These are phyloP conservation scores for Ganoderma meredithae DNA, from an alignment of 1,284 basidiomycete genomes.

Conservation along the genomic window DNA sequence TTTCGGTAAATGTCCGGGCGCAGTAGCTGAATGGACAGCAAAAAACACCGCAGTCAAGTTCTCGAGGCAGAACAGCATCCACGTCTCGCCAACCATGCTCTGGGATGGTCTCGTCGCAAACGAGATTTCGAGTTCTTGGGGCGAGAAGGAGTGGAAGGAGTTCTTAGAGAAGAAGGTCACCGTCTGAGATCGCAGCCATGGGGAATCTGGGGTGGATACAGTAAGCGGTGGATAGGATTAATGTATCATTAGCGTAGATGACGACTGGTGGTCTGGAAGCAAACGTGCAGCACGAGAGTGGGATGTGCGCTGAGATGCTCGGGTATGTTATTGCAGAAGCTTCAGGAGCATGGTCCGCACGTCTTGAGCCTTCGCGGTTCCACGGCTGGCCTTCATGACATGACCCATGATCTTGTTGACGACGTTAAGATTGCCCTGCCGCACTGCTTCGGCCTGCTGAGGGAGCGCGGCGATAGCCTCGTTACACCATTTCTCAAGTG, in stretches of 20 bases:
- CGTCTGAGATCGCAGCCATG: slow-evolving; percentile 9
- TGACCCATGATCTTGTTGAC: slow-evolving; percentile 89
- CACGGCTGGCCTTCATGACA: slow-evolving; percentile 88
- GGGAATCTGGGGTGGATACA: neutral
- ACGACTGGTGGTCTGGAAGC: slow-evolving; percentile 3
- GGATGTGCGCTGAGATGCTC: neutral
- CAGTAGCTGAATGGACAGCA: neutral
- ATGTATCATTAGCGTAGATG: slow-evolving; percentile 9
- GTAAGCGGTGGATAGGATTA: slow-evolving; percentile 23
- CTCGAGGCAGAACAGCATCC: slow-evolving; percentile 90
- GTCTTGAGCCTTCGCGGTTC: slow-evolving; percentile 74
- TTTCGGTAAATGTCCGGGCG: neutral
- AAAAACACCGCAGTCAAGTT: slow-evolving; percentile 72
- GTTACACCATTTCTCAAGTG: slow-evolving; percentile 62
- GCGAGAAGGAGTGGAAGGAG: slow-evolving; percentile 83
- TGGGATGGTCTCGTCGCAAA: slow-evolving; percentile 87
- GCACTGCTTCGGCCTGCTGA: slow-evolving; percentile 73
- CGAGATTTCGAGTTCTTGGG: slow-evolving; percentile 87
- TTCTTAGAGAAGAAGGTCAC: slow-evolving; percentile 79
- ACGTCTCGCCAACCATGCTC: slow-evolving; percentile 89
- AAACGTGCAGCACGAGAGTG: neutral
- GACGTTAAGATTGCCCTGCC: slow-evolving; percentile 81
- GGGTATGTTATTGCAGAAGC: slow-evolving; percentile 43
- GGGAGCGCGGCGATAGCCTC: slow-evolving; percentile 75
- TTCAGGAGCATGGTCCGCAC: slow-evolving; percentile 55